phyloP scores from a whole-genome alignment of 345 rosid genomes.

The Moricandia moricandioides region DNA sequence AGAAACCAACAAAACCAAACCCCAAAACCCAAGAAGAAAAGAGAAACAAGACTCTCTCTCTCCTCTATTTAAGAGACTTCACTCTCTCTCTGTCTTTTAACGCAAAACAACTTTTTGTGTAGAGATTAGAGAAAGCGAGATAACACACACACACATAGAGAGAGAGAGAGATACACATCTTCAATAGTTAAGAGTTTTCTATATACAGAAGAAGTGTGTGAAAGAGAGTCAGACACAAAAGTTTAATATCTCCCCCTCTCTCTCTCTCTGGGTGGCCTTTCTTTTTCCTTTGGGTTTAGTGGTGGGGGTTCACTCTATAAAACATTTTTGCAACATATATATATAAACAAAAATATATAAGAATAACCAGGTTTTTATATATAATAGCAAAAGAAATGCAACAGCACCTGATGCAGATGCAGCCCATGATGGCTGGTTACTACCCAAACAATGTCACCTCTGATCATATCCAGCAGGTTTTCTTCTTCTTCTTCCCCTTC shows the following conservation, averaged over 20 bases:
- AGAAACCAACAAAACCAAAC: slow-evolving; percentile 42
- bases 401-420: slow-evolving; percentile 99
- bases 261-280: slow-evolving; percentile 19
- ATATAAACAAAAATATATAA: not conserved
- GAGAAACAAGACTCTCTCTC: slow-evolving; percentile 5
- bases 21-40: slow-evolving; percentile 40
- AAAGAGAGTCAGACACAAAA: slow-evolving; percentile 29
- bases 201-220: slow-evolving; percentile 33
- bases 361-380: slow-evolving; percentile 30
- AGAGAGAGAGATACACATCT: too few relatives aligned
- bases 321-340: not conserved
- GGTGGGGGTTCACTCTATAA: slow-evolving; percentile 37
- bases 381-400: slow-evolving; percentile 69
- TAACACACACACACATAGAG: slow-evolving; percentile 28
- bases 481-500: not conserved
- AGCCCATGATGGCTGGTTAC: slow-evolving; percentile 99
- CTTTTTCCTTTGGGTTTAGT: slow-evolving; percentile 38
- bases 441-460: slow-evolving; percentile 99
- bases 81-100: slow-evolving; percentile 43
- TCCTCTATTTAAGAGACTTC: slow-evolving; percentile 40
- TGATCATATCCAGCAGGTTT: slow-evolving; percentile 99
- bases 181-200: slow-evolving; percentile 41
- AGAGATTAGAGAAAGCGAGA: slow-evolving; percentile 37
- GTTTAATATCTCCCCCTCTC: slow-evolving; percentile 13
- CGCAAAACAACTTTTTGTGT: slow-evolving; percentile 37